phyloP scores from a whole-genome alignment of 768 basidiomycete genomes.

The Macrolepiota albuminosa region DNA sequence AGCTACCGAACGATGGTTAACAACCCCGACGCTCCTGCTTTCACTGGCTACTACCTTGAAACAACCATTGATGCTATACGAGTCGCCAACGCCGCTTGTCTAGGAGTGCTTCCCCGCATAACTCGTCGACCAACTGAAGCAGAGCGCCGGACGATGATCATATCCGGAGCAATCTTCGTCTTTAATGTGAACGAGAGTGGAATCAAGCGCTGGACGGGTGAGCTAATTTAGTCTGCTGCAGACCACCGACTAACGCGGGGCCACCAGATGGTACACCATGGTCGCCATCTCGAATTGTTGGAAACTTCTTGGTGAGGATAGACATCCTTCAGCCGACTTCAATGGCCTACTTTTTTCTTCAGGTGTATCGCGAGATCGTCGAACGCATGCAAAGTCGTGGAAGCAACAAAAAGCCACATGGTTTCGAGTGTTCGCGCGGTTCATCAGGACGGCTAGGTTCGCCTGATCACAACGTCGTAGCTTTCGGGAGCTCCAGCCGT shows the following conservation, averaged over 20 bases:
- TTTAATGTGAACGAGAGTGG: conserved; percentile 88
- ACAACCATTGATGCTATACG: conserved; percentile 78
- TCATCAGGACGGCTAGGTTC: conserved; percentile 33
- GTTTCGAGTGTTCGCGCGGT: conserved; percentile 41
- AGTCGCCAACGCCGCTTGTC: conserved; percentile 76
- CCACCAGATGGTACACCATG: conserved; percentile 57
- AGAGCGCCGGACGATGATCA: conserved; percentile 65
- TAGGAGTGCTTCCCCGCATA: conserved; percentile 76
- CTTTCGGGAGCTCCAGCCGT: conserved; percentile 28
- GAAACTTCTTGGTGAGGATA: conserved; percentile 70
- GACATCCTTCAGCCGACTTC: neutral
- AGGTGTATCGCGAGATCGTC: conserved; percentile 83
- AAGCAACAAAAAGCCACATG: conserved; percentile 44
- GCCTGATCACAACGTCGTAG: conserved; percentile 31
- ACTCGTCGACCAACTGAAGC: conserved; percentile 81
- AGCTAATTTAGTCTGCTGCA: conserved; percentile 13
- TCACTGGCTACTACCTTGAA: conserved; percentile 77
- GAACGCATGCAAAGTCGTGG: conserved; percentile 58
- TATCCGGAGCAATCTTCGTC: conserved; percentile 72
- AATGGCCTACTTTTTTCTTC: neutral
- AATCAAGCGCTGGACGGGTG: conserved; percentile 84
- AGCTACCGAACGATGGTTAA: conserved; percentile 40
- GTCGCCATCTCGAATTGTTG: conserved; percentile 81
- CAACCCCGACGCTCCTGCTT: conserved; percentile 58
- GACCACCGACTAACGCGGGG: conserved; percentile 14